Base-by-base conservation (phyloP, 106 monocot genomes). In the Cymbidium sinense region DNA sequence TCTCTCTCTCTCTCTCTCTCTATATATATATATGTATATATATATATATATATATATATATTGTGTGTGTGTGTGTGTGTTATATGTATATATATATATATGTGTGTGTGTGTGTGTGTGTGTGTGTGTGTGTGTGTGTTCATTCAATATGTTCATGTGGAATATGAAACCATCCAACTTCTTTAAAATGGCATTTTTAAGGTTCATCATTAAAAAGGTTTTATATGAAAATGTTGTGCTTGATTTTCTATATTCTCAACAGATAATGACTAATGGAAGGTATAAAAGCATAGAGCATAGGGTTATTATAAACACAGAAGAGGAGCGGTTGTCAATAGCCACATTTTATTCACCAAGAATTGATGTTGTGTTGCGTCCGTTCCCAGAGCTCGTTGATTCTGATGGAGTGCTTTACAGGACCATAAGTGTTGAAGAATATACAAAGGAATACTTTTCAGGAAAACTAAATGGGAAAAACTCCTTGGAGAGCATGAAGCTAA, bases 271-370 rank as follows among this genome's bases (percentile, higher is more conserved):
- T 36, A 86, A 79, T 33, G 87, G 85, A 50, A 82, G 36, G 27
- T 86, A 81, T 75, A 89, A 70, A 20, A 86, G 89, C 84, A 77
- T 83, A 19, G 84, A 89, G 62, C 89, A 90, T 64, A 82, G 90
- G 50, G 90, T 72, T 4, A 21, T 81, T 2, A 65, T 85, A 31
- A 74, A 85, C 44, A 11, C 30, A 12, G 67, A 74, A 67, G 79
- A 54, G 20, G 82, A 88, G 43, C 79, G 87, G 10, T 15, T 88
- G 5, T 88, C 87, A 3, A 31, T 85, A 0, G 84, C 87, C 3
- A 15, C 79, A 31, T 82, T 88, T 23, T 76, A 55, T 17, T 69
- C 15, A 35, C 73, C 79, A 30, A 70, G 23, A 2, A 0, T 30
- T 43, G 82, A 77, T 5, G 50, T 51, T 13, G 4, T 33, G 1